A percentile compares a stretch with the other conserved stretches of the same genome.
Evolutionary conservation across 2,329 filamentous ascomycete genomes (phyloP).

Genomic region (Hymenoscyphus infarciens): DNA sequence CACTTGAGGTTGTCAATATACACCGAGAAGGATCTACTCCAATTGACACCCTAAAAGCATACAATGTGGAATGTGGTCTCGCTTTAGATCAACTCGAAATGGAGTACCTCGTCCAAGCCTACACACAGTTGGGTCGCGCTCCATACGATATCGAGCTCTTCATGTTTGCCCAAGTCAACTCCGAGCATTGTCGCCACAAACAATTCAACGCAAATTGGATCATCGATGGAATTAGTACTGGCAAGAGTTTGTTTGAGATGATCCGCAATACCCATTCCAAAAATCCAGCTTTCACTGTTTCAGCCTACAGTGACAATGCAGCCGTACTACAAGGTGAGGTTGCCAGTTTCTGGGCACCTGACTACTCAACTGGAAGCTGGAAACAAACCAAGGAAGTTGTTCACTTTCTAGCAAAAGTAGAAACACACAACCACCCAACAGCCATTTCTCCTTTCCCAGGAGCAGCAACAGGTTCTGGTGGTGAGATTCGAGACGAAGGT

Average conservation of each 20-base stretch:
- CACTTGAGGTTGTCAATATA: constrained; percentile 73
- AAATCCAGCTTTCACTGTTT: constrained; percentile 79
- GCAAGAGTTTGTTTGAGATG: constrained; percentile 86
- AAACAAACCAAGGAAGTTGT: constrained; percentile 79
- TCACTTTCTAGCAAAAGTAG: constrained; percentile 88
- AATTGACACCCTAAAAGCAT: constrained; percentile 69
- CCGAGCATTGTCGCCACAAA: constrained; percentile 79
- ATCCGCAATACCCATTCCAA: constrained; percentile 91
- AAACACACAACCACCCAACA: constrained; percentile 97
- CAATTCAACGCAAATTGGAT: constrained; percentile 97
- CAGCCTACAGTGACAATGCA: constrained; percentile 95
- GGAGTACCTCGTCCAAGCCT: constrained; percentile 86
- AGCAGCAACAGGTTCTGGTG: constrained; percentile 90
- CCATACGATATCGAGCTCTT: constrained; percentile 88
- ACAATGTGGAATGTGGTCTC: constrained; percentile 80
- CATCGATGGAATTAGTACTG: constrained; percentile 80
- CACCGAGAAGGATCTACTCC: constrained; percentile 51
- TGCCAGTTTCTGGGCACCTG: constrained; percentile 81
- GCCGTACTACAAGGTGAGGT: constrained; percentile 78
- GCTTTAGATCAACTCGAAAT: constrained; percentile 87
- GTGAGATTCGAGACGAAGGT: constrained; percentile 93
- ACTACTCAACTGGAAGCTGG: constrained; percentile 84
- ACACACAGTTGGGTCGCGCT: constrained; percentile 58
- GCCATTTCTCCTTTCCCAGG: constrained; percentile 91
- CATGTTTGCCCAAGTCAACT: constrained; percentile 99